phyloP scores from a whole-genome alignment of 1,139 yeast species.

The Protomyces inundatus region DNA sequence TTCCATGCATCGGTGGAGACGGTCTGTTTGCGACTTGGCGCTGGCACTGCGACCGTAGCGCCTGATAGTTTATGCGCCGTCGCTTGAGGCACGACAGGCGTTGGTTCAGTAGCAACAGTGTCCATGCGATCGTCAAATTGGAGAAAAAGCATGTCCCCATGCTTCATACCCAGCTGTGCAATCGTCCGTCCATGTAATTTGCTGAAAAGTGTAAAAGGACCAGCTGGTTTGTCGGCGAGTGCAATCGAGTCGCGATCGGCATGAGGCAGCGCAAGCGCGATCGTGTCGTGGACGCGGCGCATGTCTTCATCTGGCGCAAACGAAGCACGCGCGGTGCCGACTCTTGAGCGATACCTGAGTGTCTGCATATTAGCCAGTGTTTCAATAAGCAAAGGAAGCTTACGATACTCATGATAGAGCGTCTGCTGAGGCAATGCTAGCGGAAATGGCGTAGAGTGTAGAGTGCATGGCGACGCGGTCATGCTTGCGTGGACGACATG shows the following conservation, averaged over 20 bases:
- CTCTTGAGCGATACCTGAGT: slow-evolving; percentile 14
- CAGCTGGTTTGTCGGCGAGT: slow-evolving; percentile 45
- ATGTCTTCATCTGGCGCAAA: slow-evolving; percentile 5
- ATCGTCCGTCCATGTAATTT: slow-evolving; percentile 48
- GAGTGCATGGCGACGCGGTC: no score
- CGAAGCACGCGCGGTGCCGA: slow-evolving; percentile 7
- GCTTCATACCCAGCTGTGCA: slow-evolving; percentile 50
- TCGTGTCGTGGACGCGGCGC: slow-evolving; percentile 1
- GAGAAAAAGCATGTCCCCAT: slow-evolving; percentile 29
- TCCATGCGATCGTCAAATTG: neutral
- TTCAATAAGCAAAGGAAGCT: neutral
- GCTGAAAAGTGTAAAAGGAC: slow-evolving; percentile 46
- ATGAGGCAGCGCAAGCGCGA: neutral
- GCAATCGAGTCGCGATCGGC: slow-evolving; percentile 34
- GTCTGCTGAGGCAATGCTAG: no score
- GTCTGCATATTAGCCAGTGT: neutral
- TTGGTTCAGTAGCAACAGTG: slow-evolving; percentile 3
- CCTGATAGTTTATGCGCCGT: slow-evolving; percentile 30
- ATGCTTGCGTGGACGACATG: no score
- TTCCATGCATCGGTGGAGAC: slow-evolving; percentile 29
- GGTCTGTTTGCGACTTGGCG: neutral
- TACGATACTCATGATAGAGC: neutral
- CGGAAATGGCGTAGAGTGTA: no score
- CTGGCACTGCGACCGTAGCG: slow-evolving; percentile 28
- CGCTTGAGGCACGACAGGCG: slow-evolving; percentile 21